A percentile compares a stretch with the other conserved stretches of the same genome.
phyloP scores from a whole-genome alignment of 2,329 filamentous ascomycete species.

The Phialophora macrospora region DNA sequence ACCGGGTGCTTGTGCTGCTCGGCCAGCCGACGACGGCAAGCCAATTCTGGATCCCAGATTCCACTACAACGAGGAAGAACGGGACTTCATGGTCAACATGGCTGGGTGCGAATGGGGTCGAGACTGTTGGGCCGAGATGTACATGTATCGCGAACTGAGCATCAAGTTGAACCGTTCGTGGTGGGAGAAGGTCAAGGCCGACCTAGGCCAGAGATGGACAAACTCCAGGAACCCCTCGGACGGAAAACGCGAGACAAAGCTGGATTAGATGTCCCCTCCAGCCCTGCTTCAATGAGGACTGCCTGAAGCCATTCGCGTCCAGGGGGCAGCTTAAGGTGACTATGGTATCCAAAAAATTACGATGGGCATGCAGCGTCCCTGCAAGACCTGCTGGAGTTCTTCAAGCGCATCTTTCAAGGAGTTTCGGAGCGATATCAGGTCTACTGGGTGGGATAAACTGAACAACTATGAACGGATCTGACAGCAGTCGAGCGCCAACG shows the following conservation, averaged over 20 bases:
- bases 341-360: not conserved
- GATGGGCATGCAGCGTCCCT: not conserved
- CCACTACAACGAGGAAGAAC: slow-evolving; percentile 83
- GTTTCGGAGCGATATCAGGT: slow-evolving; percentile 6
- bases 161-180: slow-evolving; percentile 82
- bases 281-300: not conserved
- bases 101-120: slow-evolving; percentile 95
- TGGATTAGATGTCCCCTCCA: slow-evolving; percentile 1
- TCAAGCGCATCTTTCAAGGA: not conserved
- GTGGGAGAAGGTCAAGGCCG: slow-evolving; percentile 69
- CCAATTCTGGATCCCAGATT: slow-evolving; percentile 65
- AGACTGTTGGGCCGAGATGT: slow-evolving; percentile 98
- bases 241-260: not conserved
- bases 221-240: slow-evolving; percentile 5
- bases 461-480: slow-evolving; percentile 8
- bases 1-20: slow-evolving; percentile 74
- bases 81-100: slow-evolving; percentile 98
- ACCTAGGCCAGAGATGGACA: slow-evolving; percentile 29
- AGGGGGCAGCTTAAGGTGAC: not conserved
- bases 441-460: slow-evolving; percentile 8
- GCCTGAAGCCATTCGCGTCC: not conserved
- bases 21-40: slow-evolving; percentile 24
- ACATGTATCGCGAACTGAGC: slow-evolving; percentile 88
- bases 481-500: not conserved
- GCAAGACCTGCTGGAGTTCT: not conserved